Evolutionary conservation across 495 filamentous ascomycete genomes (phyloP), one percentile per base, ranked within the genome.

Genomic region (Rostrohypoxylon terebratum): DNA sequence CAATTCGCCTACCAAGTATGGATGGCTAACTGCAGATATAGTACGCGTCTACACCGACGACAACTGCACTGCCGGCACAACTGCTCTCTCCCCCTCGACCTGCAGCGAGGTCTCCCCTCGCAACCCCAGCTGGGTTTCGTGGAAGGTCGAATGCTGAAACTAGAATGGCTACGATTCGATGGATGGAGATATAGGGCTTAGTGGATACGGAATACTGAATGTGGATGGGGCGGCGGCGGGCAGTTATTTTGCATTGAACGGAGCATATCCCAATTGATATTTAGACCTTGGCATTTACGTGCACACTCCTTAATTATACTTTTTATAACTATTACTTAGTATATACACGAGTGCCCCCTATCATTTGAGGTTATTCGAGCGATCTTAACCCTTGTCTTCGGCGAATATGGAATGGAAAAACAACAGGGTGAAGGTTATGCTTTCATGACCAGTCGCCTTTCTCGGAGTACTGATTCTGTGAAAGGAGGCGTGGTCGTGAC

Each of bases 21-120:
- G 5, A 42, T 42, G 34, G 13, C 47, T 63, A 57, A 63, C 44
- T 1, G 20, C 14, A 36, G 11, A 4, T 21, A 25, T 1, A 76
- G 75, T 77, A 25, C 67, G 20, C 68, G 54, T 77, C 58, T 77
- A 62, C 72, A 72, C 72, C 20, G 59, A 72, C 66, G 28, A 31
- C 40, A 58, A 33, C 45, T 75, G 75, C 65, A 20, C 60, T 0
- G 54, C 36, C 16, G 68, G 66, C 57, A 21, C 20, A 13, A 28
- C 16, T 4, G 4, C 44, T 21, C 51, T 65, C 23, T 5, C 48
- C 16, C 20, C 59, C 13, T 9, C 40, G n/a, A 33, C 33, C 21
- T 77, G 75, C 72, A 59, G 40, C 16, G 5, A 59, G 14, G 38
- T 31, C 1, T 50, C 47, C 13, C 45, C 40, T 13, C 40, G 25